A percentile compares a stretch with the other conserved stretches of the same genome.
Evolutionary conservation across 345 rosid species (phyloP).

Genomic region (Raphanus raphanistrum): DNA sequence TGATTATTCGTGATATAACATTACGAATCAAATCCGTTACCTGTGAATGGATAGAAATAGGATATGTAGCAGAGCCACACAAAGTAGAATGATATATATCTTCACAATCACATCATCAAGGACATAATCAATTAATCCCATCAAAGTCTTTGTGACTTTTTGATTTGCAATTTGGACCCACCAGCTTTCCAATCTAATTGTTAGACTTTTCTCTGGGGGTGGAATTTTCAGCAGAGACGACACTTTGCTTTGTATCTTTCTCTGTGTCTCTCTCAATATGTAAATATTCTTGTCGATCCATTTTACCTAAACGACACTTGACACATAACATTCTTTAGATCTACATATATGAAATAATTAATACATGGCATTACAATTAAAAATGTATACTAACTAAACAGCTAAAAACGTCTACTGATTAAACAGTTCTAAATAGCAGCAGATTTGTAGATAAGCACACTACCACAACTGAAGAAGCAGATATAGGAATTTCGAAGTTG

Average conservation of each 20-base stretch:
- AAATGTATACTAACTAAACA: not conserved
- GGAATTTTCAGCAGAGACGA: constrained; percentile 18
- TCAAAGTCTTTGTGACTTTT: constrained; percentile 34
- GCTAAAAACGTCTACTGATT: not conserved
- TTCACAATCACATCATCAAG: constrained; percentile 27
- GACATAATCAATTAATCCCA: constrained; percentile 37
- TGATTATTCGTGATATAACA: not conserved
- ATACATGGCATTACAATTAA: not conserved
- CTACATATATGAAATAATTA: not conserved
- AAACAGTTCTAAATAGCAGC: not conserved
- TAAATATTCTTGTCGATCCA: constrained; percentile 11
- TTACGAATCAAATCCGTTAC: not conserved
- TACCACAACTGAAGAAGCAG: too few species aligned
- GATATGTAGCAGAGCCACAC: constrained; percentile 22
- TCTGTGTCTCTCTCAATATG: constrained; percentile 12
- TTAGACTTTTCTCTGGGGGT: not conserved
- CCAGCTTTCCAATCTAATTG: constrained; percentile 25
- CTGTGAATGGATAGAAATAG: constrained; percentile 26
- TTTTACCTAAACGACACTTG: constrained; percentile 1
- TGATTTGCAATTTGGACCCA: constrained; percentile 32
- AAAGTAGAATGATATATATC: constrained; percentile 26
- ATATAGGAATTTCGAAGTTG: not conserved
- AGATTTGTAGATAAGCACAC: not conserved
- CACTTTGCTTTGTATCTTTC: constrained; percentile 7
- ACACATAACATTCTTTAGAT: not conserved